These are phyloP conservation scores for Leishmania guyanensis DNA, from an alignment of 208 protist species.

Conservation along the genomic window DNA sequence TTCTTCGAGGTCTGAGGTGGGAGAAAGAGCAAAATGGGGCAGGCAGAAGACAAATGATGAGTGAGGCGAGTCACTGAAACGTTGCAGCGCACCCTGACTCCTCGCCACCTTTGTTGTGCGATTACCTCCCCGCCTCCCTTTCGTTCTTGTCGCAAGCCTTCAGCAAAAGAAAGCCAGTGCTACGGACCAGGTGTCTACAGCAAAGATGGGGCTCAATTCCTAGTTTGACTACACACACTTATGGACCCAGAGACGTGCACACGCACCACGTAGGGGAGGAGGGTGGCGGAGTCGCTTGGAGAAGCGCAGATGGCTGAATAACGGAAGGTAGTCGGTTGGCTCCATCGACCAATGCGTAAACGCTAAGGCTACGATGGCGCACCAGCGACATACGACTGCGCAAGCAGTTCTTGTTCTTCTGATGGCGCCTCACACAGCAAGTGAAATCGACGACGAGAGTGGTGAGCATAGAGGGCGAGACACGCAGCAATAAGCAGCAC, in stretches of 20 bases:
- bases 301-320: neutral
- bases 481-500: neutral
- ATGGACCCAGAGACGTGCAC: neutral
- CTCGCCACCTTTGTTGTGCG: no score
- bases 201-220: neutral
- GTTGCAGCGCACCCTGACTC: no score
- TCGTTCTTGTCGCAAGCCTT: neutral
- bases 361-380: neutral
- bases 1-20: no score
- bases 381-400: neutral
- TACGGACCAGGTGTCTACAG: neutral
- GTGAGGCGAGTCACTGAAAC: no score
- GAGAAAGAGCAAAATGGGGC: no score
- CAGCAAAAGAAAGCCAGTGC: neutral
- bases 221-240: neutral
- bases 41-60: no score
- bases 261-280: neutral
- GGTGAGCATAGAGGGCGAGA: neutral
- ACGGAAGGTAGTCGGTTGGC: neutral
- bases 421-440: neutral
- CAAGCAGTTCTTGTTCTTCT: neutral
- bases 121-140: no score
- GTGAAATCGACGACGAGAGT: neutral
- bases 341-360: neutral
- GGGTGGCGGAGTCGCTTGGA: no score